Conservation (phyloP, 192 early-diverging fungal species). For the Coemansia sp. region DNA sequence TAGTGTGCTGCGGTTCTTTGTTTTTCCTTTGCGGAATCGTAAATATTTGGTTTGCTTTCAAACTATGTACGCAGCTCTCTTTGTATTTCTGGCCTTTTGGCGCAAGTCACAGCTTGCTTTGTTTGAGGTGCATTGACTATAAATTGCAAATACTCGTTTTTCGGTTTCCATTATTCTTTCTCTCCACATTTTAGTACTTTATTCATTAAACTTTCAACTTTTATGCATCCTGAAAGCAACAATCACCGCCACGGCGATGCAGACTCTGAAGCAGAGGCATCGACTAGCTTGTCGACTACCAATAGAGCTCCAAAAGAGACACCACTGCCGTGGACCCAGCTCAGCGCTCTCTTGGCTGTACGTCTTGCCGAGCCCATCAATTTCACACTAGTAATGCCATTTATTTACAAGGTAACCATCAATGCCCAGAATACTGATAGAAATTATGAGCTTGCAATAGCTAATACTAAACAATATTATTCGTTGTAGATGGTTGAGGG, state of each 20-base stretch:
- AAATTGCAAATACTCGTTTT: too few relatives aligned
- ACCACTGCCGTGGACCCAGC: constrained; percentile 39
- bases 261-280: not conserved
- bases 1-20: too few relatives aligned
- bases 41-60: too few relatives aligned
- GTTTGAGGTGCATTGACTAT: too few relatives aligned
- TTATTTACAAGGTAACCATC: constrained; percentile 19
- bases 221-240: not conserved
- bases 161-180: too few relatives aligned
- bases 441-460: too few relatives aligned
- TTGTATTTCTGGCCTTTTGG: too few relatives aligned
- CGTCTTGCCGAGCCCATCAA: constrained; percentile 68
- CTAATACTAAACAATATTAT: too few relatives aligned
- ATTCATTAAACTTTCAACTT: not conserved
- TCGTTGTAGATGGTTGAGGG: constrained; percentile 18
- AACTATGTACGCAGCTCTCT: too few relatives aligned
- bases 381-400: constrained; percentile 66
- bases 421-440: not conserved
- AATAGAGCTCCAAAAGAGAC: constrained; percentile 14
- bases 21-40: too few relatives aligned
- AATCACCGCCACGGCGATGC: not conserved
- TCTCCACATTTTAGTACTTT: too few relatives aligned
- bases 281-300: not conserved
- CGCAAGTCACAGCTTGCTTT: too few relatives aligned
- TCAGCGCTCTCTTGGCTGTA: constrained; percentile 23